A percentile compares a stretch with the other conserved stretches of the same genome.
phyloP scores from a whole-genome alignment of 148 eudicot species.

The Polygonum maritimum region DNA sequence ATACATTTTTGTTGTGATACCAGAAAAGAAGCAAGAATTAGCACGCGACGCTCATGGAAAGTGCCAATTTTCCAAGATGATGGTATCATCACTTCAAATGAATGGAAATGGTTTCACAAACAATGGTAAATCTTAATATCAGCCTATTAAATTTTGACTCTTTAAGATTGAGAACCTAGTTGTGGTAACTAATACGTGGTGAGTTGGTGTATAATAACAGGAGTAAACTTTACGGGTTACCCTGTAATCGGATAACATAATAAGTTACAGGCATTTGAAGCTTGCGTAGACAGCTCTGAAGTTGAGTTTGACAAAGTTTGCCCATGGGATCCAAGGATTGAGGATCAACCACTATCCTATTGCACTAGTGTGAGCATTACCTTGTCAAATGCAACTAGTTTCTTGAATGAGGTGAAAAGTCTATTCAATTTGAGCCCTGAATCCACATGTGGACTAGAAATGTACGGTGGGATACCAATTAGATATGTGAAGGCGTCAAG shows the following conservation, averaged over 20 bases:
- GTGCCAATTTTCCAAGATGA: conserved; percentile 20
- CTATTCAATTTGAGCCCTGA: conserved; percentile 44
- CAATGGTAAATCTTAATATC: conserved; percentile 29
- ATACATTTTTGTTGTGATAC: not conserved
- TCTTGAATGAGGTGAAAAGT: conserved; percentile 54
- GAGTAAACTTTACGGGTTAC: conserved; percentile 42
- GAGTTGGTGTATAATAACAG: conserved; percentile 16
- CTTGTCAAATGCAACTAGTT: conserved; percentile 38
- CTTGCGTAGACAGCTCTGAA: conserved; percentile 36
- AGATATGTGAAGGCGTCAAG: conserved; percentile 62
- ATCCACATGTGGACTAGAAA: conserved; percentile 46
- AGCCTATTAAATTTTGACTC: not conserved
- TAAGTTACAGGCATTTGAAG: conserved; percentile 55
- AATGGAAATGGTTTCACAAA: conserved; percentile 49
- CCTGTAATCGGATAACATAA: conserved; percentile 66
- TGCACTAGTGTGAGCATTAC: conserved; percentile 44
- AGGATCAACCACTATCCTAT: conserved; percentile 43
- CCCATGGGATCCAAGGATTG: conserved; percentile 58
- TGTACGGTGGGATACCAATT: conserved; percentile 62
- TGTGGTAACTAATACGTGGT: not conserved
- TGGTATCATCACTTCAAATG: conserved; percentile 14
- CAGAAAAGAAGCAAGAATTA: conserved; percentile 49
- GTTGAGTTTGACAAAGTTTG: conserved; percentile 33
- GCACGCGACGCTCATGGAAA: conserved; percentile 32
- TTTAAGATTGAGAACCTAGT: not conserved